Evolutionary conservation across 202 grass and related monocot genomes (phyloP).

Genomic region (Zizania palustris): DNA sequence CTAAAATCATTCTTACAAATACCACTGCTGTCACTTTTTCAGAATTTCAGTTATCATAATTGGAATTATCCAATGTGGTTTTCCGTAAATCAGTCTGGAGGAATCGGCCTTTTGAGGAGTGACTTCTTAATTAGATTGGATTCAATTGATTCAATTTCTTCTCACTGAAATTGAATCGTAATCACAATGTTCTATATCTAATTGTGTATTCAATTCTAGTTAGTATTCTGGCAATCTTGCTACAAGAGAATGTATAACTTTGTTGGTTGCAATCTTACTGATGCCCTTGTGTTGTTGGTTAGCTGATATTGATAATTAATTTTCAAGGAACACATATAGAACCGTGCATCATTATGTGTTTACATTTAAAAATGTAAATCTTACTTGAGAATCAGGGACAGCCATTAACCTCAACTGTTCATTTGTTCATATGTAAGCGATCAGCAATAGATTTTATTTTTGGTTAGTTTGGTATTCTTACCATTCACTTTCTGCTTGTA

Average conservation of each 20-base stretch:
- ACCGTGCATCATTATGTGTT: background rate
- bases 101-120: background rate
- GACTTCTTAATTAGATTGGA: background rate
- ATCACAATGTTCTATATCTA: background rate
- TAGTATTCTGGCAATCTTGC: background rate
- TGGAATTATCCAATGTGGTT: slow-evolving; percentile 7
- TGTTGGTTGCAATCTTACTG: background rate
- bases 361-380: background rate
- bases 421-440: slow-evolving; percentile 1
- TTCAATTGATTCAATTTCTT: slow-evolving; percentile 24
- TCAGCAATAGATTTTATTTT: background rate
- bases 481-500: background rate
- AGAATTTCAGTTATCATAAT: background rate
- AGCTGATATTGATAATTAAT: slow-evolving; percentile 32
- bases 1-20: background rate
- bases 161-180: slow-evolving; percentile 9
- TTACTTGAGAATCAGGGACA: background rate
- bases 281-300: slow-evolving; percentile 1
- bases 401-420: slow-evolving; percentile 2
- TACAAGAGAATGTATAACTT: background rate
- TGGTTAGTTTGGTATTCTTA: background rate
- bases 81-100: background rate
- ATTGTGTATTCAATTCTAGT: background rate
- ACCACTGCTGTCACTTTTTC: background rate
- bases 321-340: slow-evolving; percentile 7